These are phyloP conservation scores for Zygosaccharomyces gambellarensis DNA, from an alignment of 805 yeast genomes.

Conservation along the genomic window DNA sequence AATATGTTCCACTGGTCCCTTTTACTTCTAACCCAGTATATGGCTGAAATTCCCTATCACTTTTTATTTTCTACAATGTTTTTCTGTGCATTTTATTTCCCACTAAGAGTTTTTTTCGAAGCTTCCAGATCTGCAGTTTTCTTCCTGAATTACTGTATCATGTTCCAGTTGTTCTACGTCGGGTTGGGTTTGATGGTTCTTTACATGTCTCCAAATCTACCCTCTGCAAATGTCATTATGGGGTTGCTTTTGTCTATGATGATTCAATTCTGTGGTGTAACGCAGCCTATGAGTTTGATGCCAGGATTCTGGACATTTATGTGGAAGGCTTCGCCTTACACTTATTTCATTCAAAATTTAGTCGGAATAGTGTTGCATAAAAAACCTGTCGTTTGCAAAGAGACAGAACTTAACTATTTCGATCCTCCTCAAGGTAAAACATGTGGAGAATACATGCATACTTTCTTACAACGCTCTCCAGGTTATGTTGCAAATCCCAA, in stretches of 20 bases:
- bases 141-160: slow-evolving; percentile 40
- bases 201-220: slow-evolving; percentile 61
- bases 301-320: slow-evolving; percentile 84
- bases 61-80: slow-evolving; percentile 46
- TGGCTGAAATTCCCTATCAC: slow-evolving; percentile 60
- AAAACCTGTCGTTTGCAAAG: slow-evolving; percentile 46
- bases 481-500: slow-evolving; percentile 59
- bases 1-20: slow-evolving; percentile 71
- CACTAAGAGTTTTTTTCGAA: slow-evolving; percentile 38
- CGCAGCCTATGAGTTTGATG: slow-evolving; percentile 52
- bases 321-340: slow-evolving; percentile 69
- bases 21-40: slow-evolving; percentile 49
- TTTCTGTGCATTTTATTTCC: slow-evolving; percentile 50
- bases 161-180: slow-evolving; percentile 44
- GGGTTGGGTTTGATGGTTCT: slow-evolving; percentile 48
- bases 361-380: slow-evolving; percentile 47
- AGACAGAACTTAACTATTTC: slow-evolving; percentile 45
- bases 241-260: slow-evolving; percentile 53
- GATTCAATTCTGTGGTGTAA: slow-evolving; percentile 65
- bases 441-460: slow-evolving; percentile 52
- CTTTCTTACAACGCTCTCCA: slow-evolving; percentile 37
- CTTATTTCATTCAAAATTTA: slow-evolving; percentile 61
- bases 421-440: slow-evolving; percentile 58
- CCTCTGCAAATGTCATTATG: slow-evolving; percentile 58
- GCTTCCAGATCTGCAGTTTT: slow-evolving; percentile 48